Evolutionary conservation across 257 asterid species (phyloP), one percentile per base, ranked within the genome.

Genomic region (Solanum stenotomum): DNA sequence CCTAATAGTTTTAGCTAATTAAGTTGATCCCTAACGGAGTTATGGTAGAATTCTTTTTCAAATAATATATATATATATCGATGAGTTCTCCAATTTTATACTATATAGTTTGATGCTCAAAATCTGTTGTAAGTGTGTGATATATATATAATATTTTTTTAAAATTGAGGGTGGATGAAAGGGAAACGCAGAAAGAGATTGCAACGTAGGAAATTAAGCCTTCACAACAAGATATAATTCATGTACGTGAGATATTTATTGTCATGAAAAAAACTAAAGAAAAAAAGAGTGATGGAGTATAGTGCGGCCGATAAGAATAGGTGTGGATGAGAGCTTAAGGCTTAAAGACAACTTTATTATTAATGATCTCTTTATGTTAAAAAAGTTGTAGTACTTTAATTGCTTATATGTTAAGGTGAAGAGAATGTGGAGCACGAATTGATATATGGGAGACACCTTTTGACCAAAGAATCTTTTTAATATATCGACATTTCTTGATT

Each of bases 341-440:
- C 18, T 81, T 81, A 46, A 81, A 81, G 68, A 46, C 23, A 29
- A 34, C 65, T 81, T 81, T 49, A 49, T 81, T 81, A 52, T 46
- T 81, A 81, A 81, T 46, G 65, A 10, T 11, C 10, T 71, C 77
- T 79, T 81, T 81, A 46, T 46, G 42, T 81, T 81, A 29, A 76
- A 38, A 61, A 61, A 61, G 29, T 23, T 22, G 33, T 74, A 10
- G 10, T 74, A 72, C 86, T 84, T 74, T 90, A 90, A 90, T 94
- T 93, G 93, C 96, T 94, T 93, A 91, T 92, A 88, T 93, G 95
- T 93, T 92, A 94, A 93, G 94, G 90, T 89, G 68, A 90, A 79
- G 88, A 86, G 56, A 82, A 33, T 87, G 68, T 89, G 90, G 88
- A 89, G 42, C 89, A 81, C 34, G 4, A 27, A 81, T 81, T 46